phyloP scores from a whole-genome alignment of 208 protist genomes.

The Crithidia brevicula region DNA sequence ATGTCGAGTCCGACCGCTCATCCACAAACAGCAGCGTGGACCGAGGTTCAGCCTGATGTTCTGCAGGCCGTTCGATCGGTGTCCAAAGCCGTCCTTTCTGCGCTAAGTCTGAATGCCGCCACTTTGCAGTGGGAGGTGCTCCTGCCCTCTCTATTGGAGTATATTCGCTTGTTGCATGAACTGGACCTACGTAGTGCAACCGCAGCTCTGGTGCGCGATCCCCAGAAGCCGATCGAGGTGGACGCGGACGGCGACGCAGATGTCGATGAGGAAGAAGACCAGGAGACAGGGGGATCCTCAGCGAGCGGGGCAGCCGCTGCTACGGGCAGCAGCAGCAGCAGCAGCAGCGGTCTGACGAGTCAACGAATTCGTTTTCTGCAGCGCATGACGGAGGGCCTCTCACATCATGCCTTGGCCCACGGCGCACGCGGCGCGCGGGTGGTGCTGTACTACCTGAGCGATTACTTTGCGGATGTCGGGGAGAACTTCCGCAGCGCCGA shows the following conservation, averaged over 20 bases:
- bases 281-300: background rate
- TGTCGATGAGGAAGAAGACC: background rate
- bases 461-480: constrained; percentile 5
- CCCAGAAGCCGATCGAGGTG: background rate
- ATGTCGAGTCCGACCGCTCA: too few relatives aligned
- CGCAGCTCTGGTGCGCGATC: background rate
- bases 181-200: constrained; percentile 16
- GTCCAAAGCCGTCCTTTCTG: constrained; percentile 18
- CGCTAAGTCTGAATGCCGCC: constrained; percentile 29
- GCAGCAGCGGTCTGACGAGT: too few relatives aligned
- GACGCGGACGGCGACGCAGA: background rate
- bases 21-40: background rate
- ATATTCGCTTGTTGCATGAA: constrained; percentile 18
- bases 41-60: background rate
- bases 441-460: constrained; percentile 28
- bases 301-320: background rate
- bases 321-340: background rate
- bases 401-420: background rate
- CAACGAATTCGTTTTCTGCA: constrained; percentile 21
- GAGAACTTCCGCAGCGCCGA: background rate
- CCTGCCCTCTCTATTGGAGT: constrained; percentile 22
- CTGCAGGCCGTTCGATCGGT: constrained; percentile 25
- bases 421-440: constrained; percentile 27
- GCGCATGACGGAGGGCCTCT: constrained; percentile 14
- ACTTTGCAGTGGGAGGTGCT: constrained; percentile 39